Evolutionary conservation across 345 rosid genomes (phyloP).

Genomic region (Murraya paniculata): DNA sequence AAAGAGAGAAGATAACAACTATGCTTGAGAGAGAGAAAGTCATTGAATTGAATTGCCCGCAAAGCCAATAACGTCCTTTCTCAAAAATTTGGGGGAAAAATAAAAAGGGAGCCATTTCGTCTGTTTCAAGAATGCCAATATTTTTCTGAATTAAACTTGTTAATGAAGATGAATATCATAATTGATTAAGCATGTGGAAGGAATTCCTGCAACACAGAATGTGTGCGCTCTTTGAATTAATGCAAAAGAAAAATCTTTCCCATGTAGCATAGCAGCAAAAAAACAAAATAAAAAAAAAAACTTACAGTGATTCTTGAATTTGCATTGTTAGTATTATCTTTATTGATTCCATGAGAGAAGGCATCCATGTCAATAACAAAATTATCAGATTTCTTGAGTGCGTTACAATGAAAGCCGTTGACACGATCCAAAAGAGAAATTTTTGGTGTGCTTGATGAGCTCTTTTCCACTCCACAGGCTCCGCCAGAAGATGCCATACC

Average conservation of each 20-base stretch:
- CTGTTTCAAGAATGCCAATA: background rate
- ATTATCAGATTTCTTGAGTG: conserved; percentile 47
- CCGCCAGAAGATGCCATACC: background rate
- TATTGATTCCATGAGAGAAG: conserved; percentile 39
- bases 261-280: background rate
- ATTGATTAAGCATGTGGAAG: too few species aligned
- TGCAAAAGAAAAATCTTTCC: background rate
- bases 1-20: background rate
- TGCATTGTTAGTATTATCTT: conserved; percentile 30
- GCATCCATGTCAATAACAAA: conserved; percentile 72
- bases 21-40: conserved; percentile 11
- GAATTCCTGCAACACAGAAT: background rate
- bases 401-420: conserved; percentile 43
- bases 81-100: background rate
- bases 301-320: conserved; percentile 56
- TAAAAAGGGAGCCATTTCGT: background rate
- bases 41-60: conserved; percentile 17
- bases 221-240: background rate
- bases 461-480: conserved; percentile 4
- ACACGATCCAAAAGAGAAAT: conserved; percentile 42
- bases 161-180: background rate
- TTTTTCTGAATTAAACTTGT: background rate
- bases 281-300: background rate
- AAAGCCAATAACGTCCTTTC: conserved; percentile 12
- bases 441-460: conserved; percentile 23